phyloP scores from a whole-genome alignment of 1,284 basidiomycete genomes.

The Xerocomus nothofagi region DNA sequence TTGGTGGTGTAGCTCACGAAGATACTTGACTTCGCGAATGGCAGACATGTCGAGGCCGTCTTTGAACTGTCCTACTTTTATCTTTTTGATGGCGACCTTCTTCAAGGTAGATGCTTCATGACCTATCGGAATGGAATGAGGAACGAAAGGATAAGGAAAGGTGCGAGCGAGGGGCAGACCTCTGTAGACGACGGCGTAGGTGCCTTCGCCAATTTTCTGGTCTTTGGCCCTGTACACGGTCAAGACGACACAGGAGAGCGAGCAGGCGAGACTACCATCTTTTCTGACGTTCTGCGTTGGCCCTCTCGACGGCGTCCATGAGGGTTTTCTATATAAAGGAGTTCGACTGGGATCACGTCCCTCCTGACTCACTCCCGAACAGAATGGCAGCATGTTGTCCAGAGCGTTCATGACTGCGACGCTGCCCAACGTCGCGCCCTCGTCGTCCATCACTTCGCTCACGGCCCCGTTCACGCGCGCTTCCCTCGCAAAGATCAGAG shows the following conservation, averaged over 20 bases:
- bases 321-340: constrained; percentile 2
- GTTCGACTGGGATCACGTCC: no score
- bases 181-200: constrained; percentile 96
- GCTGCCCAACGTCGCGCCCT: constrained; percentile 2
- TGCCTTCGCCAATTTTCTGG: constrained; percentile 92
- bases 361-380: neutral
- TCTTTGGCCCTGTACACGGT: constrained; percentile 72
- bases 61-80: constrained; percentile 95
- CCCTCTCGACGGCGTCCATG: constrained; percentile 79
- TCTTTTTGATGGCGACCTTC: constrained; percentile 97
- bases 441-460: constrained; percentile 33
- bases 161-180: constrained; percentile 45
- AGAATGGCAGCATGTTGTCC: constrained; percentile 30
- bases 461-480: constrained; percentile 42
- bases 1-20: constrained; percentile 91
- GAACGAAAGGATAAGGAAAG: neutral
- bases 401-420: constrained; percentile 24
- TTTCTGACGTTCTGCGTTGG: constrained; percentile 67
- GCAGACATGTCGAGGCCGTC: constrained; percentile 99
- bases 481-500: constrained; percentile 42
- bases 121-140: constrained; percentile 41
- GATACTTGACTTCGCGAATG: constrained; percentile 96
- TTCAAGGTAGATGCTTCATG: constrained; percentile 67
- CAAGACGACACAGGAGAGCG: constrained; percentile 5
- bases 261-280: constrained; percentile 50